These are phyloP conservation scores for Oenanthe javanica DNA, from an alignment of 140 eudicot species.

Conservation along the genomic window DNA sequence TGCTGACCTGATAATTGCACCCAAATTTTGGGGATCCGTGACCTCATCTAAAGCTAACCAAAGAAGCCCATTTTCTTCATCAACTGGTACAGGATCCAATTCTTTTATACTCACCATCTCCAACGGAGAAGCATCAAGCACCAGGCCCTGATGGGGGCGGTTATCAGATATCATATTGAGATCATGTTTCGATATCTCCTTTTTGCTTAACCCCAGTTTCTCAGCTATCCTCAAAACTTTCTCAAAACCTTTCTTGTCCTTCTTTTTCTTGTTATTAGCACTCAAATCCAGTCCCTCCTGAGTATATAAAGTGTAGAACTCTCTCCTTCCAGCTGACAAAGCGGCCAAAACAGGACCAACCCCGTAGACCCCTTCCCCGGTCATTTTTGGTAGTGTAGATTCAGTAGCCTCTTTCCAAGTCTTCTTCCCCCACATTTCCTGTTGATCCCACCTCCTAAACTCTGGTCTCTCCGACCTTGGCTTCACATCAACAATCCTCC, in stretches of 20 bases:
- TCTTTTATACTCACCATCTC: conserved; percentile 80
- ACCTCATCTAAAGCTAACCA: conserved; percentile 98
- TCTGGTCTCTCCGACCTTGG: conserved; percentile 37
- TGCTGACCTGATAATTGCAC: conserved; percentile 85
- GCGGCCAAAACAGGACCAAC: conserved; percentile 97
- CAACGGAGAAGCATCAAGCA: conserved; percentile 89
- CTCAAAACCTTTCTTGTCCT: conserved; percentile 93
- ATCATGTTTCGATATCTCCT: conserved; percentile 79
- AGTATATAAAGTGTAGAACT: conserved; percentile 58
- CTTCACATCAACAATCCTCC: conserved; percentile 25
- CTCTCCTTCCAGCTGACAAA: conserved; percentile 70
- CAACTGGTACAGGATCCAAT: conserved; percentile 46
- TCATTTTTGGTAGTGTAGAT: conserved; percentile 70
- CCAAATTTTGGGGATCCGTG: conserved; percentile 92
- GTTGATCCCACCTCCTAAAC: conserved; percentile 50
- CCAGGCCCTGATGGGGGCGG: conserved; percentile 92
- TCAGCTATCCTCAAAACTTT: conserved; percentile 67
- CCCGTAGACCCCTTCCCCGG: conserved; percentile 86
- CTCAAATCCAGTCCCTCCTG: conserved; percentile 87
- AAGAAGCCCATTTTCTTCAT: conserved; percentile 40
- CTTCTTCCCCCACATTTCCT: conserved; percentile 75
- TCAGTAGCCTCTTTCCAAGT: conserved; percentile 88
- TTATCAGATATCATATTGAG: conserved; percentile 83
- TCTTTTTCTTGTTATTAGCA: conserved; percentile 70
- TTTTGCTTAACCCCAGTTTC: conserved; percentile 48